These are phyloP conservation scores for Fusarium albidum DNA, from an alignment of 2,329 filamentous ascomycete genomes.

Conservation along the genomic window DNA sequence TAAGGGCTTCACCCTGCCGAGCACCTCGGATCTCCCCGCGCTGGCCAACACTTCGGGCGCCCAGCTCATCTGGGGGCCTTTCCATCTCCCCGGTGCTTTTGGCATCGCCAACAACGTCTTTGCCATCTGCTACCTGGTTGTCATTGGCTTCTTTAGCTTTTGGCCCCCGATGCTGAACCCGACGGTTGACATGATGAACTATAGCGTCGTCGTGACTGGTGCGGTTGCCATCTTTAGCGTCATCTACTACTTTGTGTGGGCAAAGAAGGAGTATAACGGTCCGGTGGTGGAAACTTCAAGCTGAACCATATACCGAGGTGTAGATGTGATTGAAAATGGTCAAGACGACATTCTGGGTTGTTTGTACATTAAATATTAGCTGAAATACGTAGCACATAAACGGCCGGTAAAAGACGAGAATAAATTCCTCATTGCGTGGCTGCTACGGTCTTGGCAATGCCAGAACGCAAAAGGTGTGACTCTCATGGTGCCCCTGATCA, in stretches of 20 bases:
- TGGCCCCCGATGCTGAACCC: slow-evolving; percentile 51
- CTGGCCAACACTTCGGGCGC: slow-evolving; percentile 41
- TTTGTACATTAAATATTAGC: too few relatives aligned
- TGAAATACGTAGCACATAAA: too few relatives aligned
- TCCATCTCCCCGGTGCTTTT: slow-evolving; percentile 58
- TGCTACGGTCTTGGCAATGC: too few relatives aligned
- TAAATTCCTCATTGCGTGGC: too few relatives aligned
- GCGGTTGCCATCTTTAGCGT: slow-evolving; percentile 53
- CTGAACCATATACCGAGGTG: too few relatives aligned
- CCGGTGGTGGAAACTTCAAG: slow-evolving; percentile 46
- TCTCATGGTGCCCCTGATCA: too few relatives aligned
- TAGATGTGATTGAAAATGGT: too few relatives aligned
- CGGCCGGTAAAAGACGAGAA: too few relatives aligned
- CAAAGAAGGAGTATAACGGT: slow-evolving; percentile 54
- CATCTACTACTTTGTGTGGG: slow-evolving; percentile 55
- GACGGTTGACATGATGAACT: slow-evolving; percentile 54
- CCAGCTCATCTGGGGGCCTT: slow-evolving; percentile 60
- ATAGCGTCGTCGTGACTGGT: slow-evolving; percentile 54
- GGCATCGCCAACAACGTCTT: slow-evolving; percentile 64
- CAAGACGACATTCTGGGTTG: too few relatives aligned
- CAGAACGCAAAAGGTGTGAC: too few relatives aligned
- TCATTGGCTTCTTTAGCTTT: slow-evolving; percentile 65
- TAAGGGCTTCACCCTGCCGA: slow-evolving; percentile 39
- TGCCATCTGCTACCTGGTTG: slow-evolving; percentile 59
- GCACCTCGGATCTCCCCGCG: slow-evolving; percentile 34